Evolutionary conservation across 306 rosid genomes (phyloP), one percentile per base, ranked within the genome.

Genomic region (Fragaria vesca): DNA sequence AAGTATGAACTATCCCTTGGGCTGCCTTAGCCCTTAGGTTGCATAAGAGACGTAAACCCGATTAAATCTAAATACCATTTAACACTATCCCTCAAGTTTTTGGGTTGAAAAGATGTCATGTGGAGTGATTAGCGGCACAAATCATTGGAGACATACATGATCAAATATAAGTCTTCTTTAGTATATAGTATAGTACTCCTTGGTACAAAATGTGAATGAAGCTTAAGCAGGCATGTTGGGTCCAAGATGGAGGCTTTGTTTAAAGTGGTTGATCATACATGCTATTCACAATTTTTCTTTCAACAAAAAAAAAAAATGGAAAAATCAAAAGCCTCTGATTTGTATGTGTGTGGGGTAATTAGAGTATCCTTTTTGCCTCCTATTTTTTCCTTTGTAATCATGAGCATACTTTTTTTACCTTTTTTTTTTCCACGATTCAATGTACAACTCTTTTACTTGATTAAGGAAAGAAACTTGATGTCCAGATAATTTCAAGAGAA

Each of bases 241-340:
- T 87, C 96, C 91, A 91, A 87, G 68, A 77, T 81, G 92, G 90
- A 82, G 91, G 91, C 90, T 90, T 83, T 89, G 91, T 85, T 90
- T 86, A 91, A 90, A 89, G 98, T 83, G 83, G 69, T 68, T 69
- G 83, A 87, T 90, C 13, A 12, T 88, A 43, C 38, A n/a, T 42
- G 48, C 42, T 32, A 16, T 63, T 32, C 50, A 28, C 26, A 36
- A 1, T 42, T 63, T 32, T 63, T 32, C 21, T 63, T 58, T 42
- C 12, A 43, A 42, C 45, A 7, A 38, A 9, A 16, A 16, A 34
- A 58, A 54, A 74, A 83, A 46, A 85, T 52, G 66, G 30, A 32
- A 83, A 85, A 83, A 83, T 71, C 77, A 86, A 90, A 91, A 81
- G 87, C 84, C 86, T 82, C 84, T 86, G 80, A 85, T 87, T 85